Evolutionary conservation across 306 rosid genomes (phyloP).

Genomic region (Acacia acuminata): DNA sequence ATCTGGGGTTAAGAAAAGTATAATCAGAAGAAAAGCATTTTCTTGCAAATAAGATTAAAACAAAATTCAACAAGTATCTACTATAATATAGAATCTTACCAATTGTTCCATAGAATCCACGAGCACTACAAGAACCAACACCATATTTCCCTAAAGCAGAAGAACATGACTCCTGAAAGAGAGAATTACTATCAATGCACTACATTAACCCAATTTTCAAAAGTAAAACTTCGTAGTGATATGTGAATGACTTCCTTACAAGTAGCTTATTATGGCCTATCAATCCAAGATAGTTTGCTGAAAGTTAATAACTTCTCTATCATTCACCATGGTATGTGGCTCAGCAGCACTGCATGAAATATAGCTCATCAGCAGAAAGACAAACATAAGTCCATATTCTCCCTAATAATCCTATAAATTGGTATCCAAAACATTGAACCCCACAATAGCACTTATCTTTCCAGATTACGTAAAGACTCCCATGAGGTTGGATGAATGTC

Average conservation of each 20-base stretch:
- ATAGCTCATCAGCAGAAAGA: constrained; percentile 23
- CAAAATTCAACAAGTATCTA: background rate
- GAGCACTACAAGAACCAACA: constrained; percentile 99
- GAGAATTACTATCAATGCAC: constrained; percentile 33
- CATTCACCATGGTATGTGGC: constrained; percentile 73
- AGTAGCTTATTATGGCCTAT: constrained; percentile 83
- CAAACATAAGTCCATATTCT: background rate
- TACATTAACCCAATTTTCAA: background rate
- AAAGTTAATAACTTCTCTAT: constrained; percentile 93
- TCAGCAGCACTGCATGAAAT: constrained; percentile 88
- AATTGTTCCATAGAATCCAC: constrained; percentile 95
- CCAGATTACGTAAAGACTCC: background rate
- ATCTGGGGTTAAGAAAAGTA: constrained; percentile 51
- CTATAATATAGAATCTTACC: constrained; percentile 54
- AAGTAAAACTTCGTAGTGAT: constrained; percentile 12
- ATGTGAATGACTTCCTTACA: constrained; percentile 53
- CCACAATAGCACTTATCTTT: background rate
- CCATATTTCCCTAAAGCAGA: constrained; percentile 86
- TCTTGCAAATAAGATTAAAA: constrained; percentile 8
- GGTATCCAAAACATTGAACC: background rate
- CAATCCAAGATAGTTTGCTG: constrained; percentile 97
- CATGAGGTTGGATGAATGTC: background rate
- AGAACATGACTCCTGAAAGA: constrained; percentile 82
- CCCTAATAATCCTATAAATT: background rate
- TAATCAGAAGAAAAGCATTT: constrained; percentile 22